phyloP scores from a whole-genome alignment of 75 land plant genomes.

The Sequoiadendron giganteum region DNA sequence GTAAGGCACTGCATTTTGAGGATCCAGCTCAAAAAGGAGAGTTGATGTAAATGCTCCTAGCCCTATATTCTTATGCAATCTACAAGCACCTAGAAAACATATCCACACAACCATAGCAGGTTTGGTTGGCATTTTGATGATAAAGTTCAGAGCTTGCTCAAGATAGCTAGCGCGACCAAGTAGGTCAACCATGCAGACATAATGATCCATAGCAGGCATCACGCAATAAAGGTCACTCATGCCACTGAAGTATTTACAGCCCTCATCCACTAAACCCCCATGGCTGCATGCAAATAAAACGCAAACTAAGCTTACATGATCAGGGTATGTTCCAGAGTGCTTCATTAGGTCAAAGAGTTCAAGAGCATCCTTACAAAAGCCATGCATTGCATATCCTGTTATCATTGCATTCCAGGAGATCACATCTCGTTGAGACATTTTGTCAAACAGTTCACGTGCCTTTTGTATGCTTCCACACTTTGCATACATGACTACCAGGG shows the following conservation, averaged over 20 bases:
- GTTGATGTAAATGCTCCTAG: slow-evolving; percentile 34
- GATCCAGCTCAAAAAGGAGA: slow-evolving; percentile 27
- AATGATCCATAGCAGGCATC: slow-evolving; percentile 35
- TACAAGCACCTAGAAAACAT: slow-evolving; percentile 46
- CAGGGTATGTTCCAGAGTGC: slow-evolving; percentile 16
- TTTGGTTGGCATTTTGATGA: slow-evolving; percentile 35
- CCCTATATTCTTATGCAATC: slow-evolving; percentile 16
- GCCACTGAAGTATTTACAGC: slow-evolving; percentile 14
- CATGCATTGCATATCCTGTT: slow-evolving; percentile 41
- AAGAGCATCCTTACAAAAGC: slow-evolving; percentile 18
- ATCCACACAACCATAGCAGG: slow-evolving; percentile 31
- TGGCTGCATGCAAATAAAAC: slow-evolving; percentile 35
- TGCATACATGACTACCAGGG: slow-evolving; percentile 44
- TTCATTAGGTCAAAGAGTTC: slow-evolving; percentile 37
- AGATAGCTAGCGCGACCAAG: slow-evolving; percentile 32
- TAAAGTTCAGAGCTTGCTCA: slow-evolving; percentile 22
- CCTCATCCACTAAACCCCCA: slow-evolving; percentile 10
- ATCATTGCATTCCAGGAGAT: slow-evolving; percentile 52
- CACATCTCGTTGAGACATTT: slow-evolving; percentile 19
- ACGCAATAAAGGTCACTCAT: slow-evolving; percentile 34
- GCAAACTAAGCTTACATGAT: slow-evolving; percentile 38
- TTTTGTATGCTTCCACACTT: slow-evolving; percentile 33
- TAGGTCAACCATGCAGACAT: slow-evolving; percentile 39
- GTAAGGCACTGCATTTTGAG: slow-evolving; percentile 27
- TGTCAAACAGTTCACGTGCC: slow-evolving; percentile 26